A percentile compares a stretch with the other conserved stretches of the same genome.
These are phyloP conservation scores for Mycena floridula DNA, from an alignment of 768 basidiomycete species.

Conservation along the genomic window DNA sequence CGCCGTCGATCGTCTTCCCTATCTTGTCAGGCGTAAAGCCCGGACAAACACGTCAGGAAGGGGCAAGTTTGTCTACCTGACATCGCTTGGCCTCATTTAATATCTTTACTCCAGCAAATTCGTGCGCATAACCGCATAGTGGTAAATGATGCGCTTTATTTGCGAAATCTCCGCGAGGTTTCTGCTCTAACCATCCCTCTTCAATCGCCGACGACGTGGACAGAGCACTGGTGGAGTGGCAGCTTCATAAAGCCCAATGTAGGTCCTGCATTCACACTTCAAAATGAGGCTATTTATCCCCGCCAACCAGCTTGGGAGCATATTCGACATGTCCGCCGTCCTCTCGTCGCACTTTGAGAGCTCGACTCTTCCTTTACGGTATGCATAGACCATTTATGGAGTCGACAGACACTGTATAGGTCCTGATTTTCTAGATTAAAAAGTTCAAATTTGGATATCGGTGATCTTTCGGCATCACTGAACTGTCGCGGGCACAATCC, in stretches of 20 bases:
- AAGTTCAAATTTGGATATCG: conserved; percentile 29
- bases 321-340: conserved; percentile 51
- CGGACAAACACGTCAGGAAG: conserved; percentile 24
- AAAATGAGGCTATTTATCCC: conserved; percentile 5
- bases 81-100: conserved; percentile 3
- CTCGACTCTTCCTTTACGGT: conserved; percentile 57
- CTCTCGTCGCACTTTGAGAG: conserved; percentile 55
- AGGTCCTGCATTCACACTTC: conserved; percentile 11
- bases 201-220: conserved; percentile 38
- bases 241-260: conserved; percentile 18
- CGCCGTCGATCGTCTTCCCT: conserved; percentile 52
- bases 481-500: conserved; percentile 48
- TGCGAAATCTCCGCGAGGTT: conserved; percentile 43
- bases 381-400: conserved; percentile 6
- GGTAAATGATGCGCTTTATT: conserved; percentile 59
- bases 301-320: conserved; percentile 21
- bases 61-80: conserved; percentile 34
- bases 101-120: conserved; percentile 20
- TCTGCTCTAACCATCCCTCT: conserved; percentile 48
- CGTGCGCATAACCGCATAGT: conserved; percentile 31
- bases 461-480: conserved; percentile 38
- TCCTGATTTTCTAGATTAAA: conserved; percentile 20
- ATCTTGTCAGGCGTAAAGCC: conserved; percentile 44
- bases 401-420: conserved; percentile 3
- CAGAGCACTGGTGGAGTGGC: conserved; percentile 20